phyloP scores from a whole-genome alignment of 2,329 filamentous ascomycete species.

The Trichoderma breve region DNA sequence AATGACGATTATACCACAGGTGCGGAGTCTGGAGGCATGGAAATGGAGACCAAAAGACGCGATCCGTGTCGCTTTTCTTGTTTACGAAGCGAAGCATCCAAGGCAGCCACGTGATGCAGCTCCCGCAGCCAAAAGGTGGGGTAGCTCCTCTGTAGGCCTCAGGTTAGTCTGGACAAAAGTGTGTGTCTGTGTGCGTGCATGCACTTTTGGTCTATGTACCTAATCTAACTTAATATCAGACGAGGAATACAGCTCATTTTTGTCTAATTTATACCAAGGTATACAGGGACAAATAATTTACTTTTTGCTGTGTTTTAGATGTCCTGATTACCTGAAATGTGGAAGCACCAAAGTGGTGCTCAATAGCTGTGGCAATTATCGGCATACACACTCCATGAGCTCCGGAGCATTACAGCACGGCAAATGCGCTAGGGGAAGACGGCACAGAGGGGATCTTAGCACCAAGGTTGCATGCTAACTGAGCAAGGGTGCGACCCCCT shows the following conservation, averaged over 20 bases:
- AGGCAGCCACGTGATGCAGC: constrained; percentile 11
- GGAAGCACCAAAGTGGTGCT: neutral
- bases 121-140: constrained; percentile 3
- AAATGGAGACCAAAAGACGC: neutral
- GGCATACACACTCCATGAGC: neutral
- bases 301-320: too few relatives aligned
- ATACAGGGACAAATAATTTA: too few relatives aligned
- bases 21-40: neutral
- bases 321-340: neutral
- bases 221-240: neutral
- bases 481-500: neutral
- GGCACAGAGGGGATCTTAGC: neutral
- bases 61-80: constrained; percentile 6
- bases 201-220: neutral
- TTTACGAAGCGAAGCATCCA: constrained; percentile 9
- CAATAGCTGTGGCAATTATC: neutral
- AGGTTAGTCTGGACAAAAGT: neutral
- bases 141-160: neutral
- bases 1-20: neutral
- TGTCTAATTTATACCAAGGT: too few relatives aligned
- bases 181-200: neutral
- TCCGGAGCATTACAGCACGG: neutral
- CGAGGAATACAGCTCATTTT: too few relatives aligned
- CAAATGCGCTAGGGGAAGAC: neutral
- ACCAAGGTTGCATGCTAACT: neutral